Evolutionary conservation across 148 eudicot species (phyloP), one percentile per base, ranked within the genome.

Genomic region (Chenopodium album): DNA sequence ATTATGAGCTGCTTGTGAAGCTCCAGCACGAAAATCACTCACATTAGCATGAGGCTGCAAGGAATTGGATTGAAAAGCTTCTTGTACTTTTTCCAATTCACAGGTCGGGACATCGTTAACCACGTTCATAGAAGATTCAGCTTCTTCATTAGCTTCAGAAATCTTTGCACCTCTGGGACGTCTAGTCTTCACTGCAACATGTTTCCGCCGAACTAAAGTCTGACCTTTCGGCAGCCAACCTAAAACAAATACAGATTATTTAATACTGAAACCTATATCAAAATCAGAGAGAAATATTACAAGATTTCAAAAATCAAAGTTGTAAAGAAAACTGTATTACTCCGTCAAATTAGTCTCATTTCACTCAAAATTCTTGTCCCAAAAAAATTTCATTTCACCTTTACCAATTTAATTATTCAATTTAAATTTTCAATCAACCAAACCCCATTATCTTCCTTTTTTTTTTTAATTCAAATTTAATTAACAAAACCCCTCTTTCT

Each of bases 111-210:
- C 52, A 37, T 73, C 78, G 65, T 48, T 47, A 3, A 34, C 50
- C 4, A 68, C 44, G 60, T 78, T 75, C 29, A 73, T 23, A 20
- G 84, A 46, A 29, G 73, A 44, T 71, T 75, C 85, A 41, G 59
- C 48, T 14, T 60, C 52, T 66, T 84, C 89, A 23, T 84, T 85
- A 77, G 64, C 63, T 75, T 89, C 88, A 65, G 81, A 80, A 85
- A 91, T 82, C 80, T 84, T 86, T 48, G 81, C 90, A 85, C 92
- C 92, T 69, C 89, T 88, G 9, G 70, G 7, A 13, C 86, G 88
- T 72, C 76, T 86, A 12, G 32, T 70, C 69, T 52, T 78, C 47
- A 65, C 19, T 52, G 89, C 89, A 78, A 79, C 82, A 71, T 83
- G 88, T 87, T 94, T 91, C 47, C 84, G 85, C 76, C 86, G 88